Evolutionary conservation across 2,329 filamentous ascomycete genomes (phyloP), one percentile per base, ranked within the genome.

Genomic region (Gliomastix tumulicola): DNA sequence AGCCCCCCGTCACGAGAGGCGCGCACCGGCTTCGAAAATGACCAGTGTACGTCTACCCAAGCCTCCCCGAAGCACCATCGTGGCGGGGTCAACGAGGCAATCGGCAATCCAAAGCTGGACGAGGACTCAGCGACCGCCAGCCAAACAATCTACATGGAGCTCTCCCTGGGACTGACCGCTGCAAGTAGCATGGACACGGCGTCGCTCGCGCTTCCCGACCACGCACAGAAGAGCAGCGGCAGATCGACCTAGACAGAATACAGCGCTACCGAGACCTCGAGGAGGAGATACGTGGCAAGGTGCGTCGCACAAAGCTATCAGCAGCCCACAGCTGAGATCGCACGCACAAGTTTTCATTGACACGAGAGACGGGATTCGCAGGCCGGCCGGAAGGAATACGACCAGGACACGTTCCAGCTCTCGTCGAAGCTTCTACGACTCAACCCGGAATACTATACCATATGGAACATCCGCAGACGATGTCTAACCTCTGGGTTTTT

Each of bases 401-500:
- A 68, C 30, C 48, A 65, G 38, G 68, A 77, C 38, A 74, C 79
- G 28, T 76, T 89, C 49, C 64, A 74, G 44, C 72, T 84, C 37
- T 84, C 82, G 22, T 80, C 82, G n/a, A 79, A 76, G 47, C 74
- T 92, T 31, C 71, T 90, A 37, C 74, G 72, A 32, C 74, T 82
- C 50, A 94, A 94, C 57, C 87, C 87, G 19, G 87, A 94, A 60
- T 89, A 89, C 68, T 92, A 92, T 65, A 90, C 87, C 39, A 74
- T 88, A 72, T 94, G 87, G 87, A 94, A 94, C 70, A 76, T 82
- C 65, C 82, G 92, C 55, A 82, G 92, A 50, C 74, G 75, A 52
- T 81, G 76, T 62, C 68, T 82, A 71, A 74, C 63, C 41, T 73
- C 66, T 67, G 63, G 66, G 50, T 71, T 66, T 60, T 74, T 76